phyloP scores from a whole-genome alignment of 768 basidiomycete genomes.

The Lactarius trivialis region DNA sequence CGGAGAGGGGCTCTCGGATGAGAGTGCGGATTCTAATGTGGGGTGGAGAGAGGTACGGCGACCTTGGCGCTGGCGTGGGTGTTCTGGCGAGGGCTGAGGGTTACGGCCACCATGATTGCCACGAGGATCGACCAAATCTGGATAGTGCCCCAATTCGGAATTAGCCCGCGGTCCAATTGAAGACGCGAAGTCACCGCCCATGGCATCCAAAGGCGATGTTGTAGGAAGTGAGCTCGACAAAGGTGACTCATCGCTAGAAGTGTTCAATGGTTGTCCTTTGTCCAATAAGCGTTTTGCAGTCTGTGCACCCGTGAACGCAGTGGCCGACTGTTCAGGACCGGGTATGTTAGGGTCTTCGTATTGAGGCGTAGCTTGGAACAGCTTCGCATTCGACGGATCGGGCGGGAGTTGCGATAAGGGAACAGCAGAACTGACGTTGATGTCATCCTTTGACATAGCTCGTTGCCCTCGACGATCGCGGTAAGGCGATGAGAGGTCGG shows the following conservation, averaged over 20 bases:
- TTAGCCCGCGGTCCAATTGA: slow-evolving; percentile 52
- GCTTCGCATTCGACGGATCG: slow-evolving; percentile 51
- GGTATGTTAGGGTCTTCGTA: slow-evolving; percentile 38
- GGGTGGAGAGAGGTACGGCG: slow-evolving; percentile 62
- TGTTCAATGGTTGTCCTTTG: slow-evolving; percentile 38
- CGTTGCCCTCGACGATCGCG: slow-evolving; percentile 28
- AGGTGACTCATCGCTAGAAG: slow-evolving; percentile 47
- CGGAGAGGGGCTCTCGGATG: slow-evolving; percentile 40
- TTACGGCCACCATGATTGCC: slow-evolving; percentile 28
- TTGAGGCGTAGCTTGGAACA: slow-evolving; percentile 44
- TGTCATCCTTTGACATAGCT: slow-evolving; percentile 53
- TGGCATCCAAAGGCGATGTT: slow-evolving; percentile 38
- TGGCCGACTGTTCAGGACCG: slow-evolving; percentile 35
- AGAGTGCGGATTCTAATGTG: slow-evolving; percentile 42
- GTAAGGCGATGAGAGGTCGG: slow-evolving; percentile 30
- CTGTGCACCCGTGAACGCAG: slow-evolving; percentile 33
- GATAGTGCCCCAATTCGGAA: slow-evolving; percentile 78
- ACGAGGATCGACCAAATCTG: slow-evolving; percentile 48
- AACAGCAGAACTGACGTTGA: slow-evolving; percentile 44
- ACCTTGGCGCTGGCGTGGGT: slow-evolving; percentile 46
- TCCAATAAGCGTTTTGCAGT: slow-evolving; percentile 39
- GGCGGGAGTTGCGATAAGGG: slow-evolving; percentile 52
- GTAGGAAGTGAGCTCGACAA: slow-evolving; percentile 56
- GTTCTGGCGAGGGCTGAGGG: slow-evolving; percentile 49
- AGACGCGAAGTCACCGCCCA: slow-evolving; percentile 22